Evolutionary conservation across 2,329 filamentous ascomycete species (phyloP).

Genomic region (Aspergillus terreus): DNA sequence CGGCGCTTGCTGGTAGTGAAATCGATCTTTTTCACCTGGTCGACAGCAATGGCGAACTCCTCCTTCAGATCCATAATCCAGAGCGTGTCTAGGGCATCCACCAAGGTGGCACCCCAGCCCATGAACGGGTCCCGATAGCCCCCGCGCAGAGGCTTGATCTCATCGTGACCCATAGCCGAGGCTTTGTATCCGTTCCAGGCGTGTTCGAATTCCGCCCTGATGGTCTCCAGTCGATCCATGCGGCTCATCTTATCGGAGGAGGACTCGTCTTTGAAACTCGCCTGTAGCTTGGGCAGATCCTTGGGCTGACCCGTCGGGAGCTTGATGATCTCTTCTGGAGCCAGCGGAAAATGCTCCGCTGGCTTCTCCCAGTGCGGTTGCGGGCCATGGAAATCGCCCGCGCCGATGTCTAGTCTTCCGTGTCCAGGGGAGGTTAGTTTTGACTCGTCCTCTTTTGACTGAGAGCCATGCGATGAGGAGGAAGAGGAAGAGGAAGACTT

Average conservation of each 20-base stretch:
- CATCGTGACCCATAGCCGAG: constrained; percentile 81
- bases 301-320: constrained; percentile 70
- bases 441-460: constrained; percentile 4
- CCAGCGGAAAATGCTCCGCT: constrained; percentile 73
- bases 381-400: background rate
- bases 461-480: background rate
- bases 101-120: constrained; percentile 83
- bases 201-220: constrained; percentile 71
- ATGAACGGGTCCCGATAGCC: constrained; percentile 76
- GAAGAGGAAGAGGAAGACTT: background rate
- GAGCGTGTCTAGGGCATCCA: constrained; percentile 77
- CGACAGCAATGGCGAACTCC: constrained; percentile 75
- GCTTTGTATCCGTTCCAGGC: constrained; percentile 80
- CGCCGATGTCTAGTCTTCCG: constrained; percentile 30
- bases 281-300: constrained; percentile 72
- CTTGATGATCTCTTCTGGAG: constrained; percentile 64
- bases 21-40: constrained; percentile 69
- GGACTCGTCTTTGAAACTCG: constrained; percentile 64
- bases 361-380: constrained; percentile 68
- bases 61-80: constrained; percentile 80
- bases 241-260: constrained; percentile 59
- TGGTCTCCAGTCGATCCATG: constrained; percentile 58
- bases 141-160: constrained; percentile 70
- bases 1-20: constrained; percentile 67
- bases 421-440: constrained; percentile 23